Evolutionary conservation across 73 alveolate species (phyloP), one percentile per base, ranked within the genome.

Genomic region (Urostyla sp.): DNA sequence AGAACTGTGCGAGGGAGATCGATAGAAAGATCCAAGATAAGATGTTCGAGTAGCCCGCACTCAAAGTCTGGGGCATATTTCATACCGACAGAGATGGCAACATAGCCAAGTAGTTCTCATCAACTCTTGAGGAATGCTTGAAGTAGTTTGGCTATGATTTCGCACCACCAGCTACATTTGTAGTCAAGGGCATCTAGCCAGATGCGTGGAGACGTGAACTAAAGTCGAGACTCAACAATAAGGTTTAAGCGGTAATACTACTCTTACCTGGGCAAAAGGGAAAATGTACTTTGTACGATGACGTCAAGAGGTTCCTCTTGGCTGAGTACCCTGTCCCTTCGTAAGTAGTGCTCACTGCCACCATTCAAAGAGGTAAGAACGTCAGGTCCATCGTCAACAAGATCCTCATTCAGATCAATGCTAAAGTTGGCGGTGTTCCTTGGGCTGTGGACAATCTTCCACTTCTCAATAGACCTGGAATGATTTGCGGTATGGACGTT

Each of bases 221-320:
- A 32, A 50, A 27, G 48, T 18, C 4, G 32, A 46, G 26, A 23
- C 43, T 63, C 27, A 80, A 87, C 59, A 67, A 55, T 3, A 21
- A 44, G 26, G 88, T 80, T 3, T 21, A 60, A 7, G 37, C 37
- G 21, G 58, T 76, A 8, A 66, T 85, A 1, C 50, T 83, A 10
- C 84, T 92, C 36, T 84, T 80, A 59, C 94, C 92, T 58, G 98
- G 98, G 0, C 43, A 87, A 63, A 92, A 92, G 45, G 87, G 87
- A 50, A 89, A 92, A 73, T 87, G 94, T 1, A 85, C 84, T 32
- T 43, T 81, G 59, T 88, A 88, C 72, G 84, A 88, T 80, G 85
- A 80, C 49, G 49, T 56, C 15, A 88, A 88, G 72, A 76, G 72
- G 34, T 51, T 81, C 44, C 77, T 88, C 59, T 81, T 67, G 43